These are phyloP conservation scores for Colletotrichum lini DNA, from an alignment of 2,329 filamentous ascomycete genomes.

Conservation along the genomic window DNA sequence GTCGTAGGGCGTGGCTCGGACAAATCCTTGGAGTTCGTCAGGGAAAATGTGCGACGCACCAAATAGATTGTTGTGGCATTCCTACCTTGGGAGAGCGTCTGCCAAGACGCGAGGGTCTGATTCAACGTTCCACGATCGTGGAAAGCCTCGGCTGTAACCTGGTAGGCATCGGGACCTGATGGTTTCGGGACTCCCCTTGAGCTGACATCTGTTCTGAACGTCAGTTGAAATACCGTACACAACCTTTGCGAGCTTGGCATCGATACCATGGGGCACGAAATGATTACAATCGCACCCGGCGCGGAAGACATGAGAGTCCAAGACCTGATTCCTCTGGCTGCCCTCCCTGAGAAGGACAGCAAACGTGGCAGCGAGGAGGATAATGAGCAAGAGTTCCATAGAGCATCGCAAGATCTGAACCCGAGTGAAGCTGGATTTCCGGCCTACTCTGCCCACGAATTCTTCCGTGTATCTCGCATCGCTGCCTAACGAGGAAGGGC, in stretches of 20 bases:
- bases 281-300: not conserved
- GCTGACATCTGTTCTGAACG: conserved; percentile 1
- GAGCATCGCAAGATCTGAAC: not conserved
- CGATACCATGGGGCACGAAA: not conserved
- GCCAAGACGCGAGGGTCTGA: conserved; percentile 1
- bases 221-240: not conserved
- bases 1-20: not conserved
- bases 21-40: not conserved
- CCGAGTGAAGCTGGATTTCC: not conserved
- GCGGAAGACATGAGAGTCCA: not conserved
- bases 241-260: not conserved
- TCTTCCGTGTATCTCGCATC: not conserved
- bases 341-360: not conserved
- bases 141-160: not conserved
- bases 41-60: not conserved
- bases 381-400: not conserved
- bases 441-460: not conserved
- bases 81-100: not conserved
- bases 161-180: not conserved
- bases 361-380: not conserved
- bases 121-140: not conserved
- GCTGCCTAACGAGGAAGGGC: not conserved
- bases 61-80: no score
- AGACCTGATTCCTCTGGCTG: not conserved
- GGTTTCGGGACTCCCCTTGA: not conserved